phyloP scores from a whole-genome alignment of 352 stramenopile species.

The Globisporangium orthogonon region DNA sequence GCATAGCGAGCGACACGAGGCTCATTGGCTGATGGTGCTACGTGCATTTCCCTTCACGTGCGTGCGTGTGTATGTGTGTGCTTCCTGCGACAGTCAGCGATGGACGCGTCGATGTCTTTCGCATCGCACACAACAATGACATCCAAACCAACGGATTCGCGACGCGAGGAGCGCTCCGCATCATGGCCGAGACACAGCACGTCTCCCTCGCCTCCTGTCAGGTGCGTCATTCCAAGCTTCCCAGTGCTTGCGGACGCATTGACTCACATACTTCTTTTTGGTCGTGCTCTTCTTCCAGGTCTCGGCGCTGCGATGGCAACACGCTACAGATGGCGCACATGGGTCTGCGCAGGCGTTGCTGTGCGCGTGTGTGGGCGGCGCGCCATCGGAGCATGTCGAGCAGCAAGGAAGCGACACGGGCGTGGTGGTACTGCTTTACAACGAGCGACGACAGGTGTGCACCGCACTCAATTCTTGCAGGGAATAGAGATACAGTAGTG shows the following conservation, averaged over 20 bases:
- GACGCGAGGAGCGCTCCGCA: neutral
- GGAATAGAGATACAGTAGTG: neutral
- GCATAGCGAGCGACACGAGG: neutral
- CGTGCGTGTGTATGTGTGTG: neutral
- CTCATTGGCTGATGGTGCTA: neutral
- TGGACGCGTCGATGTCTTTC: conserved; percentile 8
- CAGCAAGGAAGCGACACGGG: neutral
- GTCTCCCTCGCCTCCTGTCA: neutral
- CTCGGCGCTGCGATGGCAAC: conserved; percentile 11
- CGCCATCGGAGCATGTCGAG: neutral
- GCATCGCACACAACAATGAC: conserved; percentile 1
- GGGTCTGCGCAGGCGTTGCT: neutral
- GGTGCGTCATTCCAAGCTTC: neutral
- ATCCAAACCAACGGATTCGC: conserved; percentile 2
- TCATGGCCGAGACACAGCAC: neutral
- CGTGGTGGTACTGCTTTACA: neutral
- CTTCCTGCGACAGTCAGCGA: neutral
- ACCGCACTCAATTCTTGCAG: neutral
- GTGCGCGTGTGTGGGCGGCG: conserved; percentile 1
- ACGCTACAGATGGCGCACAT: neutral
- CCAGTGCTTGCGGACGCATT: too few relatives aligned
- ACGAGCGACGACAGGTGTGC: neutral
- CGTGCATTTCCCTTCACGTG: too few relatives aligned
- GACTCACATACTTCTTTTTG: neutral
- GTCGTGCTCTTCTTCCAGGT: conserved; percentile 5